Percentiles rank a stretch among this genome's conserved stretches.
phyloP scores from a whole-genome alignment of 495 filamentous ascomycete genomes.

The Daldinia childiae region DNA sequence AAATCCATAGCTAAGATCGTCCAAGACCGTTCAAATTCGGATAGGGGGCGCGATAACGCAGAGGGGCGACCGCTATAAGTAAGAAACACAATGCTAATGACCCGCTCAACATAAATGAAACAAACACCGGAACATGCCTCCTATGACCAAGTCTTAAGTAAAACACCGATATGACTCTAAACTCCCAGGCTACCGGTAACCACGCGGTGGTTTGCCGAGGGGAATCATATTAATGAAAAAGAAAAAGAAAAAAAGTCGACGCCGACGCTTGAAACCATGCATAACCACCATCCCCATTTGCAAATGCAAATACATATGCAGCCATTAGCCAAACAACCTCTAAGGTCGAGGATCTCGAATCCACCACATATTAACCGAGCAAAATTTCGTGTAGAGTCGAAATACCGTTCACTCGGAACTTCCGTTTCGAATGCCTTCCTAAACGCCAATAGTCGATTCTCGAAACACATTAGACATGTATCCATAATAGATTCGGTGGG shows the following conservation, averaged over 20 bases:
- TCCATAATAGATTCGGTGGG: constrained; percentile 23
- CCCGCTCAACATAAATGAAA: constrained; percentile 35
- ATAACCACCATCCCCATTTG: constrained; percentile 42
- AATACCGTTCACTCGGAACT: constrained; percentile 18
- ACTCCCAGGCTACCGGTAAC: constrained; percentile 38
- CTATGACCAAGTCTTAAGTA: constrained; percentile 42
- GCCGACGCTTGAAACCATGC: constrained; percentile 47
- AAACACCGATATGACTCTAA: constrained; percentile 45
- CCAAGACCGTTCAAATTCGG: constrained; percentile 11
- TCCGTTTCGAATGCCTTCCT: constrained; percentile 34
- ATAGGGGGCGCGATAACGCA: constrained; percentile 7
- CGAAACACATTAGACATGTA: constrained; percentile 27
- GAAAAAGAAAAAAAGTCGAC: constrained; percentile 39
- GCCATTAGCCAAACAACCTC: constrained; percentile 45
- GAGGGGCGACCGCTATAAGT: constrained; percentile 17
- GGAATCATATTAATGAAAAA: constrained; percentile 43
- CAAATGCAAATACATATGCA: constrained; percentile 48
- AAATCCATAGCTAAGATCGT: constrained; percentile 16
- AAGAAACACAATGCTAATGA: constrained; percentile 41
- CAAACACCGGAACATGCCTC: constrained; percentile 42
- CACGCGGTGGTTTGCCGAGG: constrained; percentile 37
- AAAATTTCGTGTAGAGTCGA: constrained; percentile 18
- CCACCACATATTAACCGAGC: constrained; percentile 14
- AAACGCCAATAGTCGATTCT: constrained; percentile 35
- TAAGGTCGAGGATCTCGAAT: constrained; percentile 31